These are phyloP conservation scores for Aurantiochytrium sp. DNA, from an alignment of 108 stramenopile species.

Conservation along the genomic window DNA sequence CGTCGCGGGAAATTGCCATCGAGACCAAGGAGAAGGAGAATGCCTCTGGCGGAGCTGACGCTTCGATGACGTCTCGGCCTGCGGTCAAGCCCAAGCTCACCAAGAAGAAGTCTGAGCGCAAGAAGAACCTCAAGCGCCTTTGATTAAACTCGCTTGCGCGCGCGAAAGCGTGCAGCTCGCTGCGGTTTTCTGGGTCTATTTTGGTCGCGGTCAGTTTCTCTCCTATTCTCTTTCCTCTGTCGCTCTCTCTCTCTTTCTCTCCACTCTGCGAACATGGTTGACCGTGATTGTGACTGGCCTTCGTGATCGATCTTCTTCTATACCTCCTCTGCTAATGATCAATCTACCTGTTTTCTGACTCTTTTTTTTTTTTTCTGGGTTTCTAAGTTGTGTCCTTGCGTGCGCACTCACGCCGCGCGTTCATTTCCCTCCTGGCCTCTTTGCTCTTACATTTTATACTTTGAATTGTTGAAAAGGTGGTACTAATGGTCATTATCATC, in stretches of 20 bases:
- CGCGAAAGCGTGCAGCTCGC: not conserved
- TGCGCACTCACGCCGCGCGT: no score
- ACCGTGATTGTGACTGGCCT: not conserved
- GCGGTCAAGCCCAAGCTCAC: not conserved
- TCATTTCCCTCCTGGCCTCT: no score
- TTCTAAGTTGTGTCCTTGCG: no score
- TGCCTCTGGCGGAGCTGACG: not conserved
- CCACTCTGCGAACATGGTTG: not conserved
- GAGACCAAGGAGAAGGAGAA: constrained; percentile 15
- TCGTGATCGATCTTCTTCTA: not conserved
- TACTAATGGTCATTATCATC: no score
- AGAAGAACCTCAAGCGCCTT: not conserved
- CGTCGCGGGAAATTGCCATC: not conserved
- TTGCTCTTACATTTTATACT: no score
- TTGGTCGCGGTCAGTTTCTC: no score
- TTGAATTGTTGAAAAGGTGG: no score
- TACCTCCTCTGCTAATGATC: not conserved
- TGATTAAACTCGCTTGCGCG: not conserved
- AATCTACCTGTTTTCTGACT: not conserved
- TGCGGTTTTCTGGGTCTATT: no score
- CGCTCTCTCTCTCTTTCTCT: not conserved
- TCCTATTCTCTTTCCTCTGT: not conserved
- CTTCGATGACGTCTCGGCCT: not conserved
- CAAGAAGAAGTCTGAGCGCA: constrained; percentile 5
- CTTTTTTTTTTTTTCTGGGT: not conserved